Evolutionary conservation across 2,329 filamentous ascomycete genomes (phyloP).

Genomic region (Penicillium italicum): DNA sequence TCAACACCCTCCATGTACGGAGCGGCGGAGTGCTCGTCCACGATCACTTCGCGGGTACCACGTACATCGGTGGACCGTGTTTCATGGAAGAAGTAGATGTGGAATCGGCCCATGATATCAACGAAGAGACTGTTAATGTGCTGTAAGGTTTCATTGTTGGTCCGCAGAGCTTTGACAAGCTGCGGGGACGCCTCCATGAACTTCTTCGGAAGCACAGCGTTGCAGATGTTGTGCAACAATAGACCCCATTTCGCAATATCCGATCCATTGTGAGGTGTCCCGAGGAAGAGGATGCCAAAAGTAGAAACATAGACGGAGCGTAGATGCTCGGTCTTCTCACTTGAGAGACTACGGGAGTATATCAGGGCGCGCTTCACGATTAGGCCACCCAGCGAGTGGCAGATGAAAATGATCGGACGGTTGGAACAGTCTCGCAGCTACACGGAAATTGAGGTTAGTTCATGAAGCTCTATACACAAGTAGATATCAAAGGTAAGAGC

Average conservation of each 20-base stretch:
- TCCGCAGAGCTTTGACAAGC: slow-evolving; percentile 66
- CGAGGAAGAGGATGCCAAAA: slow-evolving; percentile 71
- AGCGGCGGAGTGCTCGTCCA: slow-evolving; percentile 66
- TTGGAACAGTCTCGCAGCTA: slow-evolving; percentile 48
- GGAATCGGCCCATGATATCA: slow-evolving; percentile 66
- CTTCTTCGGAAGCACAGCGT: slow-evolving; percentile 61
- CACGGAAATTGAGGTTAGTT: background rate
- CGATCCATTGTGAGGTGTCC: slow-evolving; percentile 70
- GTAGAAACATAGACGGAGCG: slow-evolving; percentile 70
- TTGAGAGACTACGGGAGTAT: slow-evolving; percentile 61
- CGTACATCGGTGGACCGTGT: slow-evolving; percentile 67
- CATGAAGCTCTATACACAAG: background rate
- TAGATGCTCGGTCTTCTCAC: slow-evolving; percentile 59
- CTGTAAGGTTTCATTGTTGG: slow-evolving; percentile 68
- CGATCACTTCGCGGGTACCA: slow-evolving; percentile 60
- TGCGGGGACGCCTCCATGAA: slow-evolving; percentile 65
- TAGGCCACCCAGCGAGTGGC: slow-evolving; percentile 70
- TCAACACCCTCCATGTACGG: slow-evolving; percentile 67
- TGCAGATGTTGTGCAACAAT: slow-evolving; percentile 65
- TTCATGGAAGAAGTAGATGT: slow-evolving; percentile 74
- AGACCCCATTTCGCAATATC: slow-evolving; percentile 66
- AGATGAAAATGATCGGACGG: slow-evolving; percentile 72
- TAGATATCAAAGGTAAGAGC: background rate
- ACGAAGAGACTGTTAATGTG: slow-evolving; percentile 71
- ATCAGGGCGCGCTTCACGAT: slow-evolving; percentile 67